Conservation (phyloP, 805 yeast species). For the Metschnikowia colocasiae region DNA sequence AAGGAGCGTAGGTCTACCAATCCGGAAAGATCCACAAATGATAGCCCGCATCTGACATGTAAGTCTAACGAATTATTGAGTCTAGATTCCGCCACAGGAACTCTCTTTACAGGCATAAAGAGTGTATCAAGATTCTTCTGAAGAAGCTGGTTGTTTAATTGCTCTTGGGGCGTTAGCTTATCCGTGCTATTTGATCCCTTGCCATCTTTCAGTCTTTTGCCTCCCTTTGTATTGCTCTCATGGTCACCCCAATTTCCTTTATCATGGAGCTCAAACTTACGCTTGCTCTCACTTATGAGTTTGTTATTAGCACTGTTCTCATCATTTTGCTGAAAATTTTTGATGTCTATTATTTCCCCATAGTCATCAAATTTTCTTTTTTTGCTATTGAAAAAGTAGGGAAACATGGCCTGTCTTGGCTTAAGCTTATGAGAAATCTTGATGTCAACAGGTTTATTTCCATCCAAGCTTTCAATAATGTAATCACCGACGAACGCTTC, state of each 20-base stretch:
- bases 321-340: constrained; percentile 51
- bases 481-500: constrained; percentile 40
- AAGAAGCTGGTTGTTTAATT: constrained; percentile 38
- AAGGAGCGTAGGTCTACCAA: constrained; percentile 80
- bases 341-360: constrained; percentile 70
- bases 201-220: constrained; percentile 19
- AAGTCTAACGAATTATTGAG: constrained; percentile 23
- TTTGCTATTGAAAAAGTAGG: constrained; percentile 48
- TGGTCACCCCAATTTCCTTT: constrained; percentile 27
- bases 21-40: constrained; percentile 79
- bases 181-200: constrained; percentile 19
- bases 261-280: constrained; percentile 32
- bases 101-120: constrained; percentile 49
- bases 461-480: constrained; percentile 36
- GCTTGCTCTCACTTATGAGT: constrained; percentile 36
- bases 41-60: constrained; percentile 62
- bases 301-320: constrained; percentile 45
- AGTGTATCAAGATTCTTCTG: constrained; percentile 46
- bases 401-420: constrained; percentile 69
- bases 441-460: constrained; percentile 52
- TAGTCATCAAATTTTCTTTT: constrained; percentile 76
- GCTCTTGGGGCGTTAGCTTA: constrained; percentile 42
- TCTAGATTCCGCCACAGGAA: constrained; percentile 20
- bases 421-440: constrained; percentile 41
- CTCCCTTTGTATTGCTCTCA: constrained; percentile 12